phyloP scores from a whole-genome alignment of 1,284 basidiomycete genomes.

The Apiotrichum veenhuisii region DNA sequence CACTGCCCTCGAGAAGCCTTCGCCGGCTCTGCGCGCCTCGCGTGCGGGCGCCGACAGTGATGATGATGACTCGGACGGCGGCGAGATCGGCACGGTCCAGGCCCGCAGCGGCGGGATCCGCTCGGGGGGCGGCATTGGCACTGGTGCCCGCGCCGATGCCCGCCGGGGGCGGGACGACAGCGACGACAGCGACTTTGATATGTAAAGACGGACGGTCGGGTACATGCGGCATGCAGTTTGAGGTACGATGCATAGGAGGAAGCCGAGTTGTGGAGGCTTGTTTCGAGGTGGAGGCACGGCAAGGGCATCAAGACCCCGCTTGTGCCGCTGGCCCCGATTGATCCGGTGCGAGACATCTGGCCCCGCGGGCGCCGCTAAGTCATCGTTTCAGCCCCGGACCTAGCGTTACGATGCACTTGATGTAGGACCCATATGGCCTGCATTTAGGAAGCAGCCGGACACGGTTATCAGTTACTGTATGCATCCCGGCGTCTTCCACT shows the following conservation, averaged over 20 bases:
- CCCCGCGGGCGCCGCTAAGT: neutral
- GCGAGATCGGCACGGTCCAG: constrained; percentile 39
- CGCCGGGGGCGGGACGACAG: constrained; percentile 18
- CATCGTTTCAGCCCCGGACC: neutral
- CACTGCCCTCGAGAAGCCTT: constrained; percentile 41
- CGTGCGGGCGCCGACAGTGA: constrained; percentile 16
- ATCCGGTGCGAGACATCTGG: neutral
- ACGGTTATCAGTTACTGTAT: too few species aligned
- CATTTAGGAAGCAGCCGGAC: too few species aligned
- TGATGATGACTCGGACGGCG: constrained; percentile 31
- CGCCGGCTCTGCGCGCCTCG: constrained; percentile 21
- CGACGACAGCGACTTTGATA: constrained; percentile 47
- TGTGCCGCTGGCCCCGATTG: neutral
- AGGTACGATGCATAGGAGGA: neutral
- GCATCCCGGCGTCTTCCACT: too few species aligned
- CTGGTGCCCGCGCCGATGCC: constrained; percentile 5
- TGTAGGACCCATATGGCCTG: too few species aligned
- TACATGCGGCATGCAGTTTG: neutral
- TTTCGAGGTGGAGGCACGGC: too few species aligned
- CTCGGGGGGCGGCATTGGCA: constrained; percentile 20
- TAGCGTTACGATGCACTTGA: too few species aligned
- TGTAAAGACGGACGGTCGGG: constrained; percentile 21
- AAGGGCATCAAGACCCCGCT: neutral
- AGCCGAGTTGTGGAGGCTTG: neutral
- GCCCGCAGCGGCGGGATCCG: constrained; percentile 31